Conservation (phyloP, 345 rosid species). For the Noccaea bulbosa region DNA sequence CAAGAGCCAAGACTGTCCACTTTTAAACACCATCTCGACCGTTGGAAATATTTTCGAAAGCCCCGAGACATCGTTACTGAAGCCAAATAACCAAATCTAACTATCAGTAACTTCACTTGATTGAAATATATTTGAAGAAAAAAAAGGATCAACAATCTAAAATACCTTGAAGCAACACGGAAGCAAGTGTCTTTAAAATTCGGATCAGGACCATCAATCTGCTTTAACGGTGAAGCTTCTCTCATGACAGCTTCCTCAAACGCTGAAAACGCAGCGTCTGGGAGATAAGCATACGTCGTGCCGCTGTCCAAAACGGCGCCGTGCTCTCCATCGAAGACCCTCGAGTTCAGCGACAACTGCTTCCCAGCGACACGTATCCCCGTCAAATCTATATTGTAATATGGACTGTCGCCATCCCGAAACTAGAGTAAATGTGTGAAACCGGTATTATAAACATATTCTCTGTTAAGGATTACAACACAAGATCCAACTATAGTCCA, state of each 20-base stretch:
- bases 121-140: not conserved
- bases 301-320: conserved; percentile 92
- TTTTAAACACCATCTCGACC: conserved; percentile 73
- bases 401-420: conserved; percentile 99
- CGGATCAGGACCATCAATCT: conserved; percentile 87
- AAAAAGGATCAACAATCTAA: not conserved
- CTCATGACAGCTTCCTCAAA: conserved; percentile 77
- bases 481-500: conserved; percentile 33
- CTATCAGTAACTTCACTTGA: conserved; percentile 29
- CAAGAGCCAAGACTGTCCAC: conserved; percentile 66
- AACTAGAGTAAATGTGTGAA: conserved; percentile 96
- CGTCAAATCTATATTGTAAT: conserved; percentile 95
- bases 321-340: conserved; percentile 70
- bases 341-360: conserved; percentile 60
- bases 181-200: conserved; percentile 88
- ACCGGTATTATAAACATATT: conserved; percentile 54
- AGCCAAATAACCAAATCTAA: conserved; percentile 34
- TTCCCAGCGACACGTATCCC: conserved; percentile 92
- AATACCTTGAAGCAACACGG: conserved; percentile 71
- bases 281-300: conserved; percentile 89
- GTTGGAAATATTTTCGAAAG: conserved; percentile 68
- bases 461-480: conserved; percentile 50
- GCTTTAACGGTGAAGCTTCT: conserved; percentile 66
- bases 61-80: conserved; percentile 61
- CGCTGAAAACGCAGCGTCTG: conserved; percentile 71